A percentile compares a stretch with the other conserved stretches of the same genome.
Evolutionary conservation across 129 eudicot genomes (phyloP).

Genomic region (Escallonia rubra): DNA sequence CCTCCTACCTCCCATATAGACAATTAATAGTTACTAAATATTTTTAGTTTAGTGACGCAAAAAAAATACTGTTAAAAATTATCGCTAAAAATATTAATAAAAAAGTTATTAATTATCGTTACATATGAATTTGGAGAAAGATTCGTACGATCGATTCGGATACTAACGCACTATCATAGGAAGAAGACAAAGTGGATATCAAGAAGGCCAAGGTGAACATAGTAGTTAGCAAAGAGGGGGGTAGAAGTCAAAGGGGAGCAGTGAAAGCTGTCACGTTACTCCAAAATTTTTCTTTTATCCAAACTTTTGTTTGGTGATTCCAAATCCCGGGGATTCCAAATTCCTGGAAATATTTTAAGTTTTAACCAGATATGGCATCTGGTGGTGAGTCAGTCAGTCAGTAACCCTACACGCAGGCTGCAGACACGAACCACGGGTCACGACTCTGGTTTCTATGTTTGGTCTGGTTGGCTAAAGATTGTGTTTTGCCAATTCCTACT

Average conservation of each 20-base stretch:
- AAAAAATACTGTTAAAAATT: too few species aligned
- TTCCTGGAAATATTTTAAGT: not conserved
- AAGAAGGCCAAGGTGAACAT: not conserved
- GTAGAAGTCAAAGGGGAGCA: not conserved
- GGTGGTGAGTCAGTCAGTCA: not conserved
- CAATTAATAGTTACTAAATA: too few species aligned
- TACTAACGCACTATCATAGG: too few species aligned
- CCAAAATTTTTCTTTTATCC: not conserved
- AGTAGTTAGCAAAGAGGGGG: not conserved
- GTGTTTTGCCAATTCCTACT: too few species aligned
- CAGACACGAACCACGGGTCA: conserved; percentile 17
- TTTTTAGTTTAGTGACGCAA: too few species aligned
- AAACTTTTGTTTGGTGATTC: not conserved
- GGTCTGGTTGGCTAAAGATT: conserved; percentile 12
- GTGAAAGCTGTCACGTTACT: not conserved
- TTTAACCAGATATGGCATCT: not conserved
- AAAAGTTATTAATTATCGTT: too few species aligned
- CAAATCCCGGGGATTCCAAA: not conserved
- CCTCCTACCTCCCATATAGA: too few species aligned
- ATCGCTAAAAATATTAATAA: too few species aligned
- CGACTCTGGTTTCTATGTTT: conserved; percentile 25
- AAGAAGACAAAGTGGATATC: not conserved
- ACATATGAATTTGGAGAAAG: too few species aligned
- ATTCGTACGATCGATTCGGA: too few species aligned
- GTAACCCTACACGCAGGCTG: not conserved